Evolutionary conservation across 768 basidiomycete species (phyloP), one percentile per base, ranked within the genome.

Genomic region (Macrolepiota dolichaula): DNA sequence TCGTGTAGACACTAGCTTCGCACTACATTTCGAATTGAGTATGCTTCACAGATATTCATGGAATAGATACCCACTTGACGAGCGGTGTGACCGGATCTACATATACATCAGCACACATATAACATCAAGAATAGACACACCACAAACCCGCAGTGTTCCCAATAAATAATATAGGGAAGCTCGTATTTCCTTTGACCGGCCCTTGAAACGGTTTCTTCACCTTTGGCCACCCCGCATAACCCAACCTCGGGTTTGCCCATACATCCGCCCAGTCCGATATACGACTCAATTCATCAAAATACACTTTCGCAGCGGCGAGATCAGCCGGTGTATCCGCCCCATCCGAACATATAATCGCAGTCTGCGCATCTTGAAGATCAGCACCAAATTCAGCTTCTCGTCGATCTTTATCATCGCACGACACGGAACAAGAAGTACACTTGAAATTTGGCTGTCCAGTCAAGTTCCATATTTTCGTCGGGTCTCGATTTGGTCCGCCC

Each of bases 61-160:
- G 7, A n/a, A 7, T 12, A 10, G 36, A 13, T 15, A 61, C 72
- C 63, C 37, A 72, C 72, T 61, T 63, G n/a, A 52, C 60, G 0
- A 73, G 54, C 35, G 73, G 73, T 10, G 73, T 73, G 2, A 72
- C 73, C 1, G 73, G 72, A 58, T 74, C 74, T 73, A 36, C 11
- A 40, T 44, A 50, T 44, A 13, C 36, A 15, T 10, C 0, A 9
- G 40, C 27, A 51, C 0, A 17, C 47, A 29, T 17, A 37, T 17
- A 56, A 15, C 4, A 19, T 19, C 19, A 44, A 19, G 15, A 2
- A 38, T n/a, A 40, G 24, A 49, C 4, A 49, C 4, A 36, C 10
- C 10, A 42, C 67, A 15, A 51, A 76, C 75, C 76, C 40, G 73
- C 74, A 9, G 76, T 77, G 59, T 79, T 79, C 0, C 77, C 77